phyloP scores from a whole-genome alignment of 176 grass and related monocot genomes.

The Oryza glumipatula region DNA sequence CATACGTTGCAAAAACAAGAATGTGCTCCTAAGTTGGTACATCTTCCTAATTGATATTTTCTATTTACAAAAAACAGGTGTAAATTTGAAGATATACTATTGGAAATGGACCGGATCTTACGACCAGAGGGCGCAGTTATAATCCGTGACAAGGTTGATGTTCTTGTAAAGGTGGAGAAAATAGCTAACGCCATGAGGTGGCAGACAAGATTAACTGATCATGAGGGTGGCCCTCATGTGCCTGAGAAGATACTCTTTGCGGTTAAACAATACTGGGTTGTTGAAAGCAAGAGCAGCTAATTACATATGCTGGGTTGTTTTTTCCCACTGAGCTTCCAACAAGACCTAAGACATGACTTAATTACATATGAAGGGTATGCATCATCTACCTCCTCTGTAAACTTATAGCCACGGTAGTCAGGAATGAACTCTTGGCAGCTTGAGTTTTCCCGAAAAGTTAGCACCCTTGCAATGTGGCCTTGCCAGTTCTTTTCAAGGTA shows the following conservation, averaged over 20 bases:
- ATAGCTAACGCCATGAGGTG: constrained; percentile 75
- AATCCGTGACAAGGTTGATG: constrained; percentile 70
- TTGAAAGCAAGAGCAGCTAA: constrained; percentile 48
- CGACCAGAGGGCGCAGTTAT: constrained; percentile 81
- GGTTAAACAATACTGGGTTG: constrained; percentile 75
- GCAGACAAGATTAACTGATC: constrained; percentile 58
- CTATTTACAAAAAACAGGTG: constrained; percentile 52
- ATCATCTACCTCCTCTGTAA: background rate
- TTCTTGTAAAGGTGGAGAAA: constrained; percentile 64
- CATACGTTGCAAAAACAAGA: background rate
- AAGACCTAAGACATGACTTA: background rate
- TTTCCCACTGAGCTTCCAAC: background rate
- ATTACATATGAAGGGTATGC: background rate
- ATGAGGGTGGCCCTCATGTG: constrained; percentile 67
- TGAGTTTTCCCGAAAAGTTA: background rate
- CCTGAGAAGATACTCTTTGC: constrained; percentile 85
- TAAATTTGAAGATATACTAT: constrained; percentile 78
- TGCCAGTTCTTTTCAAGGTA: background rate
- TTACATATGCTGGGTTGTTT: background rate
- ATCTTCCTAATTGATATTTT: constrained; percentile 25
- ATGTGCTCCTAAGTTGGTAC: constrained; percentile 11
- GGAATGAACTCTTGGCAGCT: background rate
- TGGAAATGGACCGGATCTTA: constrained; percentile 94
- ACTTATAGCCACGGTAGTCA: background rate
- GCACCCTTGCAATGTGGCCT: background rate